These are phyloP conservation scores for Multifurca ochricompacta DNA, from an alignment of 768 basidiomycete genomes.

Conservation along the genomic window DNA sequence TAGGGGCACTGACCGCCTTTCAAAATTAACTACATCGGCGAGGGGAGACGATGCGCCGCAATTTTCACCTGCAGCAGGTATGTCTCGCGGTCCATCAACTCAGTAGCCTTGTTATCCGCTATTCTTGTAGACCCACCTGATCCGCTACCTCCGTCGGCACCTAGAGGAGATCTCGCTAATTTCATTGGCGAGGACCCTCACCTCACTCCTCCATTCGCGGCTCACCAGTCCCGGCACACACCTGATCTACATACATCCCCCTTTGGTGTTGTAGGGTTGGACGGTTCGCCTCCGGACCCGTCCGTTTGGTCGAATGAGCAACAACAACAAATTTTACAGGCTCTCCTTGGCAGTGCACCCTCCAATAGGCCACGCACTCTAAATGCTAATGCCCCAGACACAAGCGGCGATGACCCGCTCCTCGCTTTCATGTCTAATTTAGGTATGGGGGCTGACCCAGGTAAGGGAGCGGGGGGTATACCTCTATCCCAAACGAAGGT, in stretches of 20 bases:
- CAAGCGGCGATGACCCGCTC: slow-evolving; percentile 27
- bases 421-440: slow-evolving; percentile 29
- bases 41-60: slow-evolving; percentile 59
- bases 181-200: slow-evolving; percentile 34
- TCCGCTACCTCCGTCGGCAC: slow-evolving; percentile 30
- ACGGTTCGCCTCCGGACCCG: slow-evolving; percentile 36
- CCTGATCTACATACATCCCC: slow-evolving; percentile 23
- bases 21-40: slow-evolving; percentile 69
- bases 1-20: slow-evolving; percentile 65
- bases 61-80: slow-evolving; percentile 48
- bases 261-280: slow-evolving; percentile 21
- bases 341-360: slow-evolving; percentile 39
- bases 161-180: slow-evolving; percentile 25
- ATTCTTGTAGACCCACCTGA: slow-evolving; percentile 32
- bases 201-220: slow-evolving; percentile 24
- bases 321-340: slow-evolving; percentile 59
- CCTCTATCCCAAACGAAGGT: slow-evolving; percentile 14
- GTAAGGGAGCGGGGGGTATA: not conserved
- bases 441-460: slow-evolving; percentile 15
- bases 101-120: not conserved
- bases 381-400: not conserved
- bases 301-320: slow-evolving; percentile 63
- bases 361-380: slow-evolving; percentile 1
- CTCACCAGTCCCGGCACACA: slow-evolving; percentile 25
- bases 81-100: slow-evolving; percentile 16